phyloP scores from a whole-genome alignment of 2,329 filamentous ascomycete species.

The Orbilia oligospora region DNA sequence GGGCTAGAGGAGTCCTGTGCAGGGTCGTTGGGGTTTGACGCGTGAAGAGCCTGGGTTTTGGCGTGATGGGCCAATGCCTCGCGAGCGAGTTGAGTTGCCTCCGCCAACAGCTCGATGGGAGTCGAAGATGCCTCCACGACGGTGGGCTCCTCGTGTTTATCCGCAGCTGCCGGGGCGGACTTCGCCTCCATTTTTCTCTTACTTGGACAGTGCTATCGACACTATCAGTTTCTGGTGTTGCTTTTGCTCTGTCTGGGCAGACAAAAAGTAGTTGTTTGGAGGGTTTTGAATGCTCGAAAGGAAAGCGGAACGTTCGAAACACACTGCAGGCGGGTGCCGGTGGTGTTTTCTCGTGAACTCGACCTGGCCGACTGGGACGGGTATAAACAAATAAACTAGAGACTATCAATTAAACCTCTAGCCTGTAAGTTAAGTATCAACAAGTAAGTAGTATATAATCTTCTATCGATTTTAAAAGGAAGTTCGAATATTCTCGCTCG shows the following conservation, averaged over 20 bases:
- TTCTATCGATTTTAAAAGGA: neutral
- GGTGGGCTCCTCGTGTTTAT: constrained; percentile 13
- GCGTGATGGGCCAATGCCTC: constrained; percentile 57
- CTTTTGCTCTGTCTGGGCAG: constrained; percentile 14
- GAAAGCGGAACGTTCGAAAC: constrained; percentile 7
- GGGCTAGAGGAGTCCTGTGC: neutral
- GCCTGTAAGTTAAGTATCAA: neutral
- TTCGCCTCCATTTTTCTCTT: constrained; percentile 43
- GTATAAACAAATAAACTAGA: constrained; percentile 30
- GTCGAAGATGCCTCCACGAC: constrained; percentile 31
- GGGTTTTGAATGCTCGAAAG: constrained; percentile 5
- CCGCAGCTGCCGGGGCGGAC: constrained; percentile 31
- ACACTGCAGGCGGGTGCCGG: constrained; percentile 12
- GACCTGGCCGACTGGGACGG: neutral
- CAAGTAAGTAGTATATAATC: constrained; percentile 4
- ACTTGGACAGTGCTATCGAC: constrained; percentile 7
- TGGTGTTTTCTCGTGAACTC: constrained; percentile 17
- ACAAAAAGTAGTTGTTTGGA: constrained; percentile 7
- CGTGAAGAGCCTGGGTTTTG: constrained; percentile 29
- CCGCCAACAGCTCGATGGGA: constrained; percentile 55
- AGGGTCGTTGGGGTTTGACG: constrained; percentile 43
- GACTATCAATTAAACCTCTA: neutral
- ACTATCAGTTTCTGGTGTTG: constrained; percentile 19
- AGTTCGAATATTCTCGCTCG: constrained; percentile 17
- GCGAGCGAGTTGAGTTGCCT: constrained; percentile 59